Conservation (phyloP, 805 yeast species). For the Suhomyces kilbournensis region DNA sequence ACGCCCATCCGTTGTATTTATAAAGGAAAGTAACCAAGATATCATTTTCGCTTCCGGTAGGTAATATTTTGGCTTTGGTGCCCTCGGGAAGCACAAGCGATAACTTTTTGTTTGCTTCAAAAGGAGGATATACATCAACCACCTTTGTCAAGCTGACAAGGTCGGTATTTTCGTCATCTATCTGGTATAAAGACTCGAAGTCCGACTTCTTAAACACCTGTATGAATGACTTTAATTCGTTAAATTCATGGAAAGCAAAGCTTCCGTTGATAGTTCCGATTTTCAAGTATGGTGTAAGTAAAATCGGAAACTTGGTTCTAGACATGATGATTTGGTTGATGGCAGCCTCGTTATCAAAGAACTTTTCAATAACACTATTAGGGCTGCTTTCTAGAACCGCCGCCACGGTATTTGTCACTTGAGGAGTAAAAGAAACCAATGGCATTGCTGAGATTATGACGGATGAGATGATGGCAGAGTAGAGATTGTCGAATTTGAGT, state of each 20-base stretch:
- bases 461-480: slow-evolving; percentile 47
- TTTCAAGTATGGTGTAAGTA: slow-evolving; percentile 58
- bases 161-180: slow-evolving; percentile 53
- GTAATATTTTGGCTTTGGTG: slow-evolving; percentile 70
- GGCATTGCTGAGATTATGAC: slow-evolving; percentile 48
- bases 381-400: slow-evolving; percentile 45
- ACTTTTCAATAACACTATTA: slow-evolving; percentile 38
- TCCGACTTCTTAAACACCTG: slow-evolving; percentile 39
- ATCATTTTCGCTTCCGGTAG: slow-evolving; percentile 37
- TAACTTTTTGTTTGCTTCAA: slow-evolving; percentile 46
- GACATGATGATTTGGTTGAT: slow-evolving; percentile 49
- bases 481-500: slow-evolving; percentile 49
- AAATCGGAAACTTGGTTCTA: slow-evolving; percentile 72
- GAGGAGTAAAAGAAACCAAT: slow-evolving; percentile 45
- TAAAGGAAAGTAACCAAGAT: slow-evolving; percentile 63
- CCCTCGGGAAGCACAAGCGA: slow-evolving; percentile 44
- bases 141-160: slow-evolving; percentile 48
- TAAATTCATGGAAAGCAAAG: slow-evolving; percentile 63
- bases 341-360: slow-evolving; percentile 46
- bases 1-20: slow-evolving; percentile 82
- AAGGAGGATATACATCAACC: slow-evolving; percentile 55
- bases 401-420: slow-evolving; percentile 41
- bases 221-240: slow-evolving; percentile 61
- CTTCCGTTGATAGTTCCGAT: slow-evolving; percentile 61
- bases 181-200: slow-evolving; percentile 38